Base-by-base conservation (phyloP, 164 flowering plant species). In the Aristolochia californica region DNA sequence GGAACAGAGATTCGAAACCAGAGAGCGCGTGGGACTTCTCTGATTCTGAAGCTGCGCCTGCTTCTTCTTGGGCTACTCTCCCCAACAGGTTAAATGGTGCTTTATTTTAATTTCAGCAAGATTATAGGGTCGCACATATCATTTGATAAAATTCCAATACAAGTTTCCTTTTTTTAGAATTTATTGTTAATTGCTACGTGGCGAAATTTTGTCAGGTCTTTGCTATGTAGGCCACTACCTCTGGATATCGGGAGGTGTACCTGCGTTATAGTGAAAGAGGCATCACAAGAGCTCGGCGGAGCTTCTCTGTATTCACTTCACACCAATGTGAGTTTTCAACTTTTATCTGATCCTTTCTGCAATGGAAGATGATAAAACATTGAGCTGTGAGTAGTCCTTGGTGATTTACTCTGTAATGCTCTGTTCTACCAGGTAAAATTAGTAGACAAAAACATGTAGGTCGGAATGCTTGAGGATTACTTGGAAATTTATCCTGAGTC, bases 31-130 rank as follows among this genome's bases (percentile, higher is more conserved):
- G 98, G 98, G 93, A 91, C 51, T 76, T 64, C 61, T 91, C 98
- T 0, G 96, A 88, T 74, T 86, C 96, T 0, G 98, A 91, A 65
- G 82, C 95, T 30, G 98, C 95, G 4, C 98, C 98, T 3, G 96
- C 88, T 72, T 86, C 98, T 34, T 88, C 96, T 45, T 91, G 98
- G 98, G 80, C 88, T 54, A 81, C 84, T 49, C 57, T 91, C 62
- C 93, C 98, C 2, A 91, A 86, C 43, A 88, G 94, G 98, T 91
- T 10, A 0, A 61, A n/a, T 56, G 8, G 2, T 15, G 21, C 15
- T 13, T 24, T 27, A 9, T 15, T 53, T 27, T 5, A 4, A 27
- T 34, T 9, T 54, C 43, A 16, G 40, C 18, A 14, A 27, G 5
- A 25, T 12, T 11, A 54, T 54, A 28, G 2, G 4, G 30, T 28